phyloP scores from a whole-genome alignment of 306 rosid genomes.

The Carpinus fangiana region DNA sequence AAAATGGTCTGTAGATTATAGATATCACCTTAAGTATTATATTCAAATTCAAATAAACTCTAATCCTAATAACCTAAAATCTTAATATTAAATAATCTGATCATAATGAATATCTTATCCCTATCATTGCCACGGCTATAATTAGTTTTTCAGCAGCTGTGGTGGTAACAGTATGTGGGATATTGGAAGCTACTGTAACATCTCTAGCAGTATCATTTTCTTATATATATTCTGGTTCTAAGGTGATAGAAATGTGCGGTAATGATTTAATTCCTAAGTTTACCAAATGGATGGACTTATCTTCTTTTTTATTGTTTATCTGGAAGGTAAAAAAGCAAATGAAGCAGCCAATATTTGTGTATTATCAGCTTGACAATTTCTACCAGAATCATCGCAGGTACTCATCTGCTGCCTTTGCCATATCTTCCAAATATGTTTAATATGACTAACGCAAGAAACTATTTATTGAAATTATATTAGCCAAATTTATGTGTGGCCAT shows the following conservation, averaged over 20 bases:
- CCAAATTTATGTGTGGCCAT: neutral
- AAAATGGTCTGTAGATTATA: no score
- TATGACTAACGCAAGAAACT: neutral
- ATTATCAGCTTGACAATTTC: conserved; percentile 92
- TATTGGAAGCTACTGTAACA: neutral
- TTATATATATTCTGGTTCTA: neutral
- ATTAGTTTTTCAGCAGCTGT: neutral
- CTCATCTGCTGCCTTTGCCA: conserved; percentile 23
- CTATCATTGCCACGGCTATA: neutral
- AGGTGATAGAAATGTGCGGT: neutral
- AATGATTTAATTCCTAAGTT: conserved; percentile 9
- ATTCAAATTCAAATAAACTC: no score
- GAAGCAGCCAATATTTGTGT: conserved; percentile 75
- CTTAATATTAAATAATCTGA: no score
- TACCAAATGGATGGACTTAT: conserved; percentile 7
- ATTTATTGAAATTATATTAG: neutral
- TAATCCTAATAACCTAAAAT: no score
- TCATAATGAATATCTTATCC: no score
- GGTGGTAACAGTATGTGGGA: neutral
- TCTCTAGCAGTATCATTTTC: neutral
- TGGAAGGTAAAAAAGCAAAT: conserved; percentile 65
- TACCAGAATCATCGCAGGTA: conserved; percentile 96
- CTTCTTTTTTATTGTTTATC: conserved; percentile 19
- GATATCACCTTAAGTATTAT: no score
- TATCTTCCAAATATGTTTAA: neutral